Conservation (phyloP, 108 stramenopile species). For the Cyclostephanos tholiformis region DNA sequence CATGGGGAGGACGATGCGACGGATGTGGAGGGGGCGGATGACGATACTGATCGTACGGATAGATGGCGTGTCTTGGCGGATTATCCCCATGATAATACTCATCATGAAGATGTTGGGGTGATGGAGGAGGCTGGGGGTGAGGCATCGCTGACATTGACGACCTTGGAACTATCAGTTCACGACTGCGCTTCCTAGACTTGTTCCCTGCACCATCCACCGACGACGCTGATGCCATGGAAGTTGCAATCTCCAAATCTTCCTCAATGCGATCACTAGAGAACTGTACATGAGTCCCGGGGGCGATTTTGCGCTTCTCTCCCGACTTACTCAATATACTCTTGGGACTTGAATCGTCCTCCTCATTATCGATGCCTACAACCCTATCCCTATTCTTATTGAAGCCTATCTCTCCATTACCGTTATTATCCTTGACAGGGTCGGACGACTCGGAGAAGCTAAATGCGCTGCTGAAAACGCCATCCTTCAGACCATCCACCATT, state of each 20-base stretch:
- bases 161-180: not conserved
- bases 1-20: slow-evolving; percentile 12
- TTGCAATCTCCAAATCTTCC: not conserved
- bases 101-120: not conserved
- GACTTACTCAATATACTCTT: slow-evolving; percentile 20
- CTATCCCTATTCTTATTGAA: slow-evolving; percentile 3
- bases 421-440: not conserved
- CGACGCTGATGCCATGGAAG: slow-evolving; percentile 5
- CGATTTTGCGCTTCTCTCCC: slow-evolving; percentile 26
- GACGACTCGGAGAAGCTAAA: slow-evolving; percentile 24
- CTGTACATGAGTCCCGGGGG: slow-evolving; percentile 26
- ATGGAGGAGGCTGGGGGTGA: not conserved
- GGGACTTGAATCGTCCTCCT: slow-evolving; percentile 12
- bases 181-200: slow-evolving; percentile 4
- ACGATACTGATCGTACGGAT: slow-evolving; percentile 20
- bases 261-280: slow-evolving; percentile 14
- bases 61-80: slow-evolving; percentile 9
- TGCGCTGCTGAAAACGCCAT: slow-evolving; percentile 10
- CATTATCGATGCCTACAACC: too few species aligned
- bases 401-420: not conserved
- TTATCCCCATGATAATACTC: slow-evolving; percentile 8
- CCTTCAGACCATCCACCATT: slow-evolving; percentile 18
- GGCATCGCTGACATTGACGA: not conserved
- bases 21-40: slow-evolving; percentile 14
- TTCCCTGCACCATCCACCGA: not conserved